phyloP scores from a whole-genome alignment of 306 rosid genomes.

The Boehmeria nivea region DNA sequence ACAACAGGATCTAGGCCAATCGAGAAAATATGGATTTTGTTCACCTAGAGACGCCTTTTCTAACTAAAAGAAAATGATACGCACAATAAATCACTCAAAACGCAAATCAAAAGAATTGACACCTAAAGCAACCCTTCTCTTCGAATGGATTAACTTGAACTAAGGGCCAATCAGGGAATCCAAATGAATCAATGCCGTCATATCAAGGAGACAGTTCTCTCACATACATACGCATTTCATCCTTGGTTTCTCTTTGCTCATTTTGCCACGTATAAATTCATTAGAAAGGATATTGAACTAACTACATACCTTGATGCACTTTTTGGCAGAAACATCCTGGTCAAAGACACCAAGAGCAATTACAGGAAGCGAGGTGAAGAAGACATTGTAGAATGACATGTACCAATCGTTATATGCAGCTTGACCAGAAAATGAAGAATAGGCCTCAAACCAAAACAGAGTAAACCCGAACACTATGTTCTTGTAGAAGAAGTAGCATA shows the following conservation, averaged over 20 bases:
- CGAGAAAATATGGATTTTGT: not conserved
- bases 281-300: no score
- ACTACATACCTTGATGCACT: slow-evolving; percentile 62
- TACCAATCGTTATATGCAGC: slow-evolving; percentile 89
- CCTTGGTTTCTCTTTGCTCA: slow-evolving; percentile 1
- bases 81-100: not conserved
- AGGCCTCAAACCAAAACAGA: slow-evolving; percentile 85
- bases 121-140: not conserved
- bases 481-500: slow-evolving; percentile 94
- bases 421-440: slow-evolving; percentile 79
- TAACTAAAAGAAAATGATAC: not conserved
- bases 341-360: slow-evolving; percentile 86
- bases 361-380: slow-evolving; percentile 91
- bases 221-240: not conserved
- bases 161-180: not conserved
- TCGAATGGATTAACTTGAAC: no score
- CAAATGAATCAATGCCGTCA: not conserved
- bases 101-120: not conserved
- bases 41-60: not conserved
- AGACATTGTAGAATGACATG: slow-evolving; percentile 85
- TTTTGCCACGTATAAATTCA: not conserved
- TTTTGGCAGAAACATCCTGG: slow-evolving; percentile 84
- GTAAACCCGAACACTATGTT: slow-evolving; percentile 84
- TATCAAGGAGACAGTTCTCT: not conserved
- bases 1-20: not conserved